Percentiles rank a stretch among this genome's conserved stretches.
Conservation (phyloP, 208 protist genomes). For the Blastocrithidia nonstop region DNA sequence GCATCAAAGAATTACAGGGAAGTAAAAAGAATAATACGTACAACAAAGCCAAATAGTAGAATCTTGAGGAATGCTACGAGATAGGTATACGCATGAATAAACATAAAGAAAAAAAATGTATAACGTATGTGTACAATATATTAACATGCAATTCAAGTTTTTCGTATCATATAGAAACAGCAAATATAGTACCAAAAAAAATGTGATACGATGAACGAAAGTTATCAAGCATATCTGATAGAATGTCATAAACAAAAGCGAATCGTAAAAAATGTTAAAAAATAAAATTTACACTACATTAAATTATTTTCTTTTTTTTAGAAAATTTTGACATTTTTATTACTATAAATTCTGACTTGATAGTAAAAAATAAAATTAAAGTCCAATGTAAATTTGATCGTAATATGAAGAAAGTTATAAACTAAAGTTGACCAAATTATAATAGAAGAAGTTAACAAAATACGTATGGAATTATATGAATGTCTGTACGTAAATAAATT, state of each 20-base stretch:
- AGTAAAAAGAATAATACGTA: too few species aligned
- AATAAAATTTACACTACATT: not conserved
- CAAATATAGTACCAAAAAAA: constrained; percentile 1
- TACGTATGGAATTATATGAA: too few species aligned
- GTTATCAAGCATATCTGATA: not conserved
- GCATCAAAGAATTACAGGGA: too few species aligned
- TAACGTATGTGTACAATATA: constrained; percentile 1
- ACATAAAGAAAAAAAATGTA: not conserved
- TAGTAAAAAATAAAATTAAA: constrained; percentile 1
- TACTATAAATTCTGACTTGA: not conserved
- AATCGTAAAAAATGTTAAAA: not conserved
- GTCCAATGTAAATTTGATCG: too few species aligned
- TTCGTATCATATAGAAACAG: constrained; percentile 3
- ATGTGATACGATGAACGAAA: too few species aligned
- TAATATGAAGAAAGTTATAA: too few species aligned
- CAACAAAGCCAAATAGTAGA: too few species aligned
- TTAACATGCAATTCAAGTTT: constrained; percentile 1
- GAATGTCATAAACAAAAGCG: not conserved
- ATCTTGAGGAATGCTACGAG: too few species aligned
- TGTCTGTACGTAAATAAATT: too few species aligned
- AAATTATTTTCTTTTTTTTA: not conserved
- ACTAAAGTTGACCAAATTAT: too few species aligned
- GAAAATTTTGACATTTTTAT: not conserved
- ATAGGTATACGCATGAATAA: too few species aligned
- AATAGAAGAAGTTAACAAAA: too few species aligned